Conservation (phyloP, 129 eudicot species). For the Calendula officinalis region DNA sequence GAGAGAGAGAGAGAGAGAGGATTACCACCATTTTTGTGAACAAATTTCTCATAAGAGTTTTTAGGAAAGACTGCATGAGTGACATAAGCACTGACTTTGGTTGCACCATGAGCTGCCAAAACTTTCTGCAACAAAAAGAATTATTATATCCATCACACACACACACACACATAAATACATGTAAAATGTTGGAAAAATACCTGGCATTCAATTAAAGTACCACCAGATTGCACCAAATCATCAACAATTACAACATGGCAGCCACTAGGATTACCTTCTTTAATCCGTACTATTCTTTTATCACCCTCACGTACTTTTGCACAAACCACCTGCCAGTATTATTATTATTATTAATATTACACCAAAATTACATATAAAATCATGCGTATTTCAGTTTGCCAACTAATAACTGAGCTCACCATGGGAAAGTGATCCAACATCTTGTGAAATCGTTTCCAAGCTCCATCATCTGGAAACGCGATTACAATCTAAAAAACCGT, state of each 20-base stretch:
- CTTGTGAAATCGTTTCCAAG: slow-evolving; percentile 97
- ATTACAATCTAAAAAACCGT: slow-evolving; percentile 55
- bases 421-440: slow-evolving; percentile 64
- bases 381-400: slow-evolving; percentile 1
- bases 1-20: too few species aligned
- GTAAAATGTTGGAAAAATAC: not conserved
- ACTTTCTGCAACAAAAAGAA: slow-evolving; percentile 39
- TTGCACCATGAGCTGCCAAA: slow-evolving; percentile 83
- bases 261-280: slow-evolving; percentile 12
- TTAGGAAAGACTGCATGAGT: slow-evolving; percentile 91
- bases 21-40: slow-evolving; percentile 66
- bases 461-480: slow-evolving; percentile 98
- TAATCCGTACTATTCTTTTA: slow-evolving; percentile 11
- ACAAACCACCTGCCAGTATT: slow-evolving; percentile 8
- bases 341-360: too few species aligned
- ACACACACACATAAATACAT: not conserved
- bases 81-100: slow-evolving; percentile 88
- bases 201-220: slow-evolving; percentile 18
- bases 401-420: slow-evolving; percentile 34
- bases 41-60: slow-evolving; percentile 64
- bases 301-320: slow-evolving; percentile 17
- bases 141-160: not conserved
- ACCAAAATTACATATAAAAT: not conserved
- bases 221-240: slow-evolving; percentile 15
- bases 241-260: slow-evolving; percentile 12